Percentiles rank a stretch among this genome's conserved stretches.
Evolutionary conservation across 768 basidiomycete species (phyloP).

Genomic region (Clavulina sp.): DNA sequence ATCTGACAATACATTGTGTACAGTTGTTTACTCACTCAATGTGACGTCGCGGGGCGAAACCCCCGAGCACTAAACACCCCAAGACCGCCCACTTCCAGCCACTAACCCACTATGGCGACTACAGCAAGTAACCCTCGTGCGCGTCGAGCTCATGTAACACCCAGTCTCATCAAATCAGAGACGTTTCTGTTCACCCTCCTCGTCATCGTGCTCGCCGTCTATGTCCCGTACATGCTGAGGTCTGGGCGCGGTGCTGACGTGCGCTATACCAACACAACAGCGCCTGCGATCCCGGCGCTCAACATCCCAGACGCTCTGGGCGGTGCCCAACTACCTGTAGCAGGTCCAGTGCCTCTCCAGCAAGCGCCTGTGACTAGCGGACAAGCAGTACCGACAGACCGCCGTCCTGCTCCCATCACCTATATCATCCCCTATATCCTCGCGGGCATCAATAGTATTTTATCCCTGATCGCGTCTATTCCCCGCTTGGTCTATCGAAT

Average conservation of each 20-base stretch:
- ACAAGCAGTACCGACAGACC: neutral
- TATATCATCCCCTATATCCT: neutral
- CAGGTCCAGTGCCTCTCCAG: neutral
- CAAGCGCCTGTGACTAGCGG: neutral
- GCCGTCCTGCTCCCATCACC: neutral
- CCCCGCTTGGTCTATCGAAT: neutral
- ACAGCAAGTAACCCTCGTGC: too few relatives aligned
- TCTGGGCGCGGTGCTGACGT: neutral
- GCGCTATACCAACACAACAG: neutral
- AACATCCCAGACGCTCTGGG: too few relatives aligned
- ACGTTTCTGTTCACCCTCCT: neutral
- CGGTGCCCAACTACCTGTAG: neutral
- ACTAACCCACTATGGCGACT: neutral
- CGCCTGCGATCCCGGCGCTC: neutral
- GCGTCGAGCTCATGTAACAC: neutral
- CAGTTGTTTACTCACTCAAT: too few relatives aligned
- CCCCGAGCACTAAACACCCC: too few relatives aligned
- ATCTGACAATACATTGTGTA: too few relatives aligned
- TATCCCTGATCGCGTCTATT: neutral
- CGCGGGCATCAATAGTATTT: neutral
- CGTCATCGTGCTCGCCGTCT: neutral
- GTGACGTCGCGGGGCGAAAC: too few relatives aligned
- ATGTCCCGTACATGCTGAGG: neutral
- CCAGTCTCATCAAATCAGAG: neutral
- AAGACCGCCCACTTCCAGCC: too few relatives aligned